Percentiles rank a stretch among this genome's conserved stretches.
Evolutionary conservation across 1,139 yeast genomes (phyloP).

Genomic region (Taphrina flavorubra): DNA sequence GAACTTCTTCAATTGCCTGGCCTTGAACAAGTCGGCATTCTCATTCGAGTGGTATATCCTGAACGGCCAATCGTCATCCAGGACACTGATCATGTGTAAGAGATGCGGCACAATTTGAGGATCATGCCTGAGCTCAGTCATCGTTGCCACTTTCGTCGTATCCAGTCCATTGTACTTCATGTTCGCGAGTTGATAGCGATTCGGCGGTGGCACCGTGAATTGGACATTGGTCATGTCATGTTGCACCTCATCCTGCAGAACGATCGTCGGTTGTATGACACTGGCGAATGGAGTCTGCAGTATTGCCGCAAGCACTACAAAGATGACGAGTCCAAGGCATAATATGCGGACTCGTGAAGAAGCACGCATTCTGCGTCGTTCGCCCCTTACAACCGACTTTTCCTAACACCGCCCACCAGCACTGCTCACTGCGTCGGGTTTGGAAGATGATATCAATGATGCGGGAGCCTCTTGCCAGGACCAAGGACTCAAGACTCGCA

Average conservation of each 20-base stretch:
- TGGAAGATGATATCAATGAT: too few relatives aligned
- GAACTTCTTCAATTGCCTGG: constrained; percentile 11
- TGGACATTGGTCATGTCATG: constrained; percentile 20
- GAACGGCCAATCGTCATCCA: constrained; percentile 37
- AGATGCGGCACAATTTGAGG: constrained; percentile 27
- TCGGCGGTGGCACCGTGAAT: constrained; percentile 20
- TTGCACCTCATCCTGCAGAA: constrained; percentile 11
- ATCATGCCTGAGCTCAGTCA: constrained; percentile 28
- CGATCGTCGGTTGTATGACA: not conserved
- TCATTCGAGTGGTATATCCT: constrained; percentile 31
- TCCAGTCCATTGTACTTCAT: constrained; percentile 17
- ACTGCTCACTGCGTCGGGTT: too few relatives aligned
- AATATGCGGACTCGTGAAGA: not conserved
- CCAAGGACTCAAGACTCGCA: too few relatives aligned
- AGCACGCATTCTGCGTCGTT: not conserved
- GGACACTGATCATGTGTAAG: constrained; percentile 24
- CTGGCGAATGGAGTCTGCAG: not conserved
- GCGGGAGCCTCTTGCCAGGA: too few relatives aligned
- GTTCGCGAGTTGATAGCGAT: not conserved
- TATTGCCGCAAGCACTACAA: not conserved
- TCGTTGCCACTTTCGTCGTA: constrained; percentile 27
- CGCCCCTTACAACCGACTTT: too few relatives aligned
- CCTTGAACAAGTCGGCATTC: constrained; percentile 23
- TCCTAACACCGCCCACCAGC: too few relatives aligned
- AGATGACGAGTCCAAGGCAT: not conserved